Base-by-base conservation (phyloP, 1,284 basidiomycete species). In the Calocybe gambosa region DNA sequence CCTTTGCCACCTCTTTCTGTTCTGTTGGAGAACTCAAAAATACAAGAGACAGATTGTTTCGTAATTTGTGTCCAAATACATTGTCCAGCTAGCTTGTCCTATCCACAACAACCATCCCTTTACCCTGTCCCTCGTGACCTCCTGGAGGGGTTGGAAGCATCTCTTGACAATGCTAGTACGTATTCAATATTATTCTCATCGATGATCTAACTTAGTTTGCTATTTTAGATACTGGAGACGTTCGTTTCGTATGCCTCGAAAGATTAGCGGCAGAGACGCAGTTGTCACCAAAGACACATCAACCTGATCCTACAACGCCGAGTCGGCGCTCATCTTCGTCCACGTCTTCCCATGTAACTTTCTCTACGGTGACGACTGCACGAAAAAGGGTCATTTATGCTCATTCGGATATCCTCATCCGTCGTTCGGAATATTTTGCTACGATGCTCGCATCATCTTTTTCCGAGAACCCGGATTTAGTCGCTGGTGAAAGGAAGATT, bases 371-470 rank as follows among this genome's bases (percentile, higher is more conserved):
- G 34, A 70, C 69, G 8, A 70, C 73, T 3, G 81, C 77, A 8
- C 71, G 84, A 9, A 85, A 85, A 54, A 72, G 83, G 18, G 62
- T 87, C 16, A 77, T 93, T 21, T 92, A 89, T 63, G 88, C 88
- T 0, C 89, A 93, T 62, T 82, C 83, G 1, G 82, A 87, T 57
- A 82, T 91, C 35, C 73, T 92, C 16, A 77, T 68, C 36, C 73
- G 75, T 9, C 69, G 88, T 18, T 85, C 85, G 18, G 87, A 90
- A 43, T 92, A 92, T 57, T 92, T 92, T 58, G 73, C 79, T 1
- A 86, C 84, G 1, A 86, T 91, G 78, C 71, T 93, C 16, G 69
- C 75, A 23, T 87, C 85, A 0, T 76, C 80, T 0, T 92, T 89
- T 58, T 63, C 77, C 4, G 86, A 89, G 62, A 78, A 71, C 39